Base-by-base conservation (phyloP, 176 grass and related monocot species). In the Eleusine indica region DNA sequence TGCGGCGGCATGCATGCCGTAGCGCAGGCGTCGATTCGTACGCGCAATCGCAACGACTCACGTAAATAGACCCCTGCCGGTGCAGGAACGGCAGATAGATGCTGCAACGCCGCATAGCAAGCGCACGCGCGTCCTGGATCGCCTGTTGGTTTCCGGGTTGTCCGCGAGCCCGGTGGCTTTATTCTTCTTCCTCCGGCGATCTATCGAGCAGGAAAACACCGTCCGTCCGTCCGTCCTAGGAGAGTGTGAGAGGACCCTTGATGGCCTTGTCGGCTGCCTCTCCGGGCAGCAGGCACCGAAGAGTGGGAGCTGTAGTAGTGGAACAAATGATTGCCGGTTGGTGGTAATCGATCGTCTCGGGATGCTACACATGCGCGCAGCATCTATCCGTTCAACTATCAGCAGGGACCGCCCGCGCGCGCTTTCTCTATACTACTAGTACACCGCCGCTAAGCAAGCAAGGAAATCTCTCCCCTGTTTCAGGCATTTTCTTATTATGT, bases 191-290 rank as follows among this genome's bases (percentile, higher is more conserved):
- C 19, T 58, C 18, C 54, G 54, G 6, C 18, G 53, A 56, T 4
- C 3, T 0, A n/a, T 1, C 73, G 49, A 48, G 38, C 58, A 35
- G 32, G 28, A 58, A 30, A 46, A 42, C 46, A 48, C 46, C 9
- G 19, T n/a, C 70, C 70, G 73, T 69, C 46, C 9, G 19, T n/a
- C 70, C 70, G 73, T 69, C 71, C 41, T 76, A 42, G 77, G 64
- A 77, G 63, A 35, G 32, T 2, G 32, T 35, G 49, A 62, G 47
- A 68, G 49, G 14, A 42, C 1, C 9, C 44, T 77, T 86, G 88
- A 86, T 83, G 79, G 79, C 74, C 44, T 77, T 89, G 88, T 90
- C 88, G 79, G 79, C 79, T 79, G 83, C 78, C 78, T 72, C 78
- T 77, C 56, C 49, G 49, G 49, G 49, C 49, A 52, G 32, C 32